Evolutionary conservation across 768 basidiomycete genomes (phyloP).

Genomic region (Tulasnella sp.): DNA sequence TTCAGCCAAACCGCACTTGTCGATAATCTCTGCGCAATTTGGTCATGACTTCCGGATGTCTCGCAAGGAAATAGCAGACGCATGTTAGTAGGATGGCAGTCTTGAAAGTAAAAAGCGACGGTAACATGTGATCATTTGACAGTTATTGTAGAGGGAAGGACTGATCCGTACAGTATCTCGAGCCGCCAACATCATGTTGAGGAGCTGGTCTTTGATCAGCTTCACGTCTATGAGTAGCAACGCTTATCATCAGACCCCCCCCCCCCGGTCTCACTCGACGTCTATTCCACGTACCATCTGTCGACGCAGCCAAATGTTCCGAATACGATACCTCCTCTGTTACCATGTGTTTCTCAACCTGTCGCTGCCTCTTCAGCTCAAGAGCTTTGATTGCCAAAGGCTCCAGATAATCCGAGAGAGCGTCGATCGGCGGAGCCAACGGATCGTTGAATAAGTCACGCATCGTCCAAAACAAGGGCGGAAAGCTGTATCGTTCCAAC

Average conservation of each 20-base stretch:
- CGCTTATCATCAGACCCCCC: too few species aligned
- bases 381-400: conserved; percentile 8
- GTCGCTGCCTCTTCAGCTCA: conserved; percentile 2
- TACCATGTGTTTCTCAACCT: not conserved
- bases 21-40: conserved; percentile 22
- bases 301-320: conserved; percentile 14
- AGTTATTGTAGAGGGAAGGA: not conserved
- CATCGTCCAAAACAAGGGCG: not conserved
- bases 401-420: conserved; percentile 1
- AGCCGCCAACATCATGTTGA: conserved; percentile 17
- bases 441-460: conserved; percentile 10
- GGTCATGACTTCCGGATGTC: conserved; percentile 12
- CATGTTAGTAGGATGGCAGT: conserved; percentile 15
- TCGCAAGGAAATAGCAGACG: conserved; percentile 11
- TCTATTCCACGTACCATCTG: not conserved
- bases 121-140: not conserved
- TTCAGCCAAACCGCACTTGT: not conserved
- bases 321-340: conserved; percentile 7
- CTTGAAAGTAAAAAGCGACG: not conserved
- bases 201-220: conserved; percentile 10
- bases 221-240: not conserved
- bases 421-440: not conserved
- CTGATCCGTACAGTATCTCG: conserved; percentile 14
- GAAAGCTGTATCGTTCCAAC: not conserved
- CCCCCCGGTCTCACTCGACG: too few species aligned